phyloP scores from a whole-genome alignment of 2,329 filamentous ascomycete species.

The Fusarium camptoceras region DNA sequence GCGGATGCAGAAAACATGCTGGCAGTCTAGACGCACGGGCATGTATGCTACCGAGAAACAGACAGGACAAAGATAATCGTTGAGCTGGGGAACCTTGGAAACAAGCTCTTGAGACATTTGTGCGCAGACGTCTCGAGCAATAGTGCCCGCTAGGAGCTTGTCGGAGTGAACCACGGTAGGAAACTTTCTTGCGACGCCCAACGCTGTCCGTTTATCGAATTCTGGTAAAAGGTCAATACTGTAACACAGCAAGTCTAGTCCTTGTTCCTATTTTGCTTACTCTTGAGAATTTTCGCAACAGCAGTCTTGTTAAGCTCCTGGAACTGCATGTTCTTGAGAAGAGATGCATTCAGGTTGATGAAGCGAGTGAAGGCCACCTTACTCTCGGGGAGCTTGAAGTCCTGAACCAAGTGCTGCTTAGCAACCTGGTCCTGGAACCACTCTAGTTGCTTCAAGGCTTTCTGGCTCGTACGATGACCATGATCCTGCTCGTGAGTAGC shows the following conservation, averaged over 20 bases:
- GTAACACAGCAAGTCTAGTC: neutral
- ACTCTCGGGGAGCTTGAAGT: conserved; percentile 76
- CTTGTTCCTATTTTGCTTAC: conserved; percentile 56
- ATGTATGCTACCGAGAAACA: conserved; percentile 84
- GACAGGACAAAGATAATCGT: conserved; percentile 85
- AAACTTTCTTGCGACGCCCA: conserved; percentile 74
- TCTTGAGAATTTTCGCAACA: conserved; percentile 87
- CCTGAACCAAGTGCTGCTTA: conserved; percentile 66
- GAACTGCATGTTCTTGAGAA: conserved; percentile 85
- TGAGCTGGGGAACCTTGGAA: conserved; percentile 80
- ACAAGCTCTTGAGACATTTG: conserved; percentile 79
- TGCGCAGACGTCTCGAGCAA: conserved; percentile 81
- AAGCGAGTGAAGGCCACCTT: conserved; percentile 74
- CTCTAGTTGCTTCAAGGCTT: conserved; percentile 74
- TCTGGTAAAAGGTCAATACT: conserved; percentile 63
- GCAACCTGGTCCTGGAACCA: conserved; percentile 78
- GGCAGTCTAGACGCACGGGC: conserved; percentile 80
- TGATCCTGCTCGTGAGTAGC: conserved; percentile 79
- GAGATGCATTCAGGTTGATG: conserved; percentile 75
- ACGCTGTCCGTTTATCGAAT: conserved; percentile 86
- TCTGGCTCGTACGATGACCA: conserved; percentile 72
- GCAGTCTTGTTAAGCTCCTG: conserved; percentile 86
- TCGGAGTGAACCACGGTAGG: conserved; percentile 69
- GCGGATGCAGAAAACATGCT: conserved; percentile 84
- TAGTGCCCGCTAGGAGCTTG: conserved; percentile 71